Evolutionary conservation across 495 filamentous ascomycete genomes (phyloP), one percentile per base, ranked within the genome.

Genomic region (Staphylotrichum longicolle): DNA sequence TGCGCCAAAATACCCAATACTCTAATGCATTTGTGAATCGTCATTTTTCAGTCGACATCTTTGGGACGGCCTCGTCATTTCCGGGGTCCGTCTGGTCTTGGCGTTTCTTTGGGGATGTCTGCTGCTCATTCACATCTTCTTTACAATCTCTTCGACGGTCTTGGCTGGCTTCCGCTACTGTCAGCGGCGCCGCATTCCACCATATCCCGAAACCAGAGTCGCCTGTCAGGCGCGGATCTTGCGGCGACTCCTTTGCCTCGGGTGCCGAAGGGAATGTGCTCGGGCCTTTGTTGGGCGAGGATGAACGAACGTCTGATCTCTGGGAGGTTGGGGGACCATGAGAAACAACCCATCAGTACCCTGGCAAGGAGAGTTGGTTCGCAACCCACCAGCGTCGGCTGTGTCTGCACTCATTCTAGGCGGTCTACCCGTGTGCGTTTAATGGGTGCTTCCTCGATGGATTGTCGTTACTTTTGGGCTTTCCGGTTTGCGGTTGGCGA

Each of bases 21-120:
- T 75, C 68, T 79, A 79, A 80, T 77, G 76, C 76, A 78, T 75
- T 74, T 62, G 73, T 74, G 74, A 73, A 72, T 73, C 68, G 74
- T 73, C 67, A 63, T 73, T 72, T 77, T 62, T 51, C 60, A 44
- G 49, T 66, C 66, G 60, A 67, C 64, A 66, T 68, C 63, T 64
- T 50, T 52, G 65, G 60, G 60, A 49, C 50, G 48, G 57, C 51
- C 57, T 61, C 47, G 60, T 62, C 58, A 56, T 69, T 61, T 53
- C 55, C 66, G 63, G 63, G 66, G 63, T 53, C 53, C 35, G 64
- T 62, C 51, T 48, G 66, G 68, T 69, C 58, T 57, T 57, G 68
- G 70, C 66, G 68, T 72, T 74, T 63, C 41, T 49, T 60, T 66
- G 48, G 50, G 66, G 63, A 61, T 65, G 50, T 66, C 46, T 72